A percentile compares a stretch with the other conserved stretches of the same genome.
Evolutionary conservation across 805 yeast genomes (phyloP).

Genomic region (Ogataea methanolica): DNA sequence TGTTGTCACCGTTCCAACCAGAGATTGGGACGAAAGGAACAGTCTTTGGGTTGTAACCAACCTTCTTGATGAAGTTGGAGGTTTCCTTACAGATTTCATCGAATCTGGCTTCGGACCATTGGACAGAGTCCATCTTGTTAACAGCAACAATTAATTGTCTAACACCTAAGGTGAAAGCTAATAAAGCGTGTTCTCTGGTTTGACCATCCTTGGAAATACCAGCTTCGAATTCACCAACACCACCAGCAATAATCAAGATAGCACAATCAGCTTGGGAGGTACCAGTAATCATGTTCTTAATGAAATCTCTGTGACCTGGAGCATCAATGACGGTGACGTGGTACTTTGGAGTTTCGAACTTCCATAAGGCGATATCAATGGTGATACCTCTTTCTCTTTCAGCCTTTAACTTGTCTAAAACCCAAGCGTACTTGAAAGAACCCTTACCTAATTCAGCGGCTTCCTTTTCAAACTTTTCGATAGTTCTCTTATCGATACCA

Average conservation of each 20-base stretch:
- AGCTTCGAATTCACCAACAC: conserved; percentile 93
- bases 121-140: conserved; percentile 94
- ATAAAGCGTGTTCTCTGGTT: conserved; percentile 91
- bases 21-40: conserved; percentile 88
- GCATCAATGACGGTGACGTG: conserved; percentile 90
- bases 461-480: conserved; percentile 97
- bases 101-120: conserved; percentile 80
- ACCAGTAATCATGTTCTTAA: conserved; percentile 95
- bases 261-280: conserved; percentile 94
- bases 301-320: conserved; percentile 96
- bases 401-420: conserved; percentile 90
- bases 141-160: conserved; percentile 82
- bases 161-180: conserved; percentile 88
- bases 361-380: conserved; percentile 89
- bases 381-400: conserved; percentile 98
- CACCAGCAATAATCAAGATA: conserved; percentile 84
- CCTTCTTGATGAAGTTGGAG: conserved; percentile 77
- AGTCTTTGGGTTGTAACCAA: conserved; percentile 78
- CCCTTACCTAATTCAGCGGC: conserved; percentile 97
- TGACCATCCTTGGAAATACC: conserved; percentile 94
- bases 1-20: conserved; percentile 93
- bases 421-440: conserved; percentile 98
- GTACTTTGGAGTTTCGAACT: conserved; percentile 88
- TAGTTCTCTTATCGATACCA: conserved; percentile 98
- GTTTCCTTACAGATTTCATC: conserved; percentile 75